Evolutionary conservation across 805 yeast genomes (phyloP), one percentile per base, ranked within the genome.

Genomic region (Wickerhamomyces alni): DNA sequence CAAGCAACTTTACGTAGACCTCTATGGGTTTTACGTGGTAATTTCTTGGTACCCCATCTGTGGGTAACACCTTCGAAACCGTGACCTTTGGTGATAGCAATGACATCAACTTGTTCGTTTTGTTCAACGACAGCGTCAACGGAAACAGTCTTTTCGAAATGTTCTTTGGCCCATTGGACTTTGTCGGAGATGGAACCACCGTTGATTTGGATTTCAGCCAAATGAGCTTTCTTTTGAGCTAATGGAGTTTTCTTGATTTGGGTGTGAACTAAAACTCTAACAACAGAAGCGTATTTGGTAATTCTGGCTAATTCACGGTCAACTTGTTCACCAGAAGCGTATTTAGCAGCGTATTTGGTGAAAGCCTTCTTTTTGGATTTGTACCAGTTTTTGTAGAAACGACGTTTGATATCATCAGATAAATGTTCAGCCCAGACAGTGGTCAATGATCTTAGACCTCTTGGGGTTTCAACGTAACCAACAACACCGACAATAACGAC

Each of bases 381-480:
- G 96, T 87, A 93, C 99, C 99, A 93, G 96, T 91, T 93, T 87
- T 89, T 93, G 96, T 93, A 93, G 96, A 93, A 93, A 81, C 97
- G 87, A 82, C 99, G 87, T 86, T 83, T 91, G 74, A 93, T 81
- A 77, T 93, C 99, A 70, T 93, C 99, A 66, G 96, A 85, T 69
- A 93, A 82, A 78, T 93, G 99, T 82, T 93, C 98, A 67, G 99
- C 99, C 99, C 99, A 93, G 70, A 93, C 99, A 66, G 99, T 93
- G 73, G 98, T 87, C 73, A 93, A 83, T 53, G 99, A 87, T 78
- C 99, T 88, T 69, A 93, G 82, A 77, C 99, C 99, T 81, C 97
- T 89, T 77, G 99, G 99, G 65, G 99, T 89, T 80, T 91, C 99
- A 66, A 93, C 93, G 93, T 93, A 93, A 75, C 99, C 99, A 67